Percentiles rank a stretch among this genome's conserved stretches.
phyloP scores from a whole-genome alignment of 495 filamentous ascomycete species.

The Polyplosphaeria fusca region DNA sequence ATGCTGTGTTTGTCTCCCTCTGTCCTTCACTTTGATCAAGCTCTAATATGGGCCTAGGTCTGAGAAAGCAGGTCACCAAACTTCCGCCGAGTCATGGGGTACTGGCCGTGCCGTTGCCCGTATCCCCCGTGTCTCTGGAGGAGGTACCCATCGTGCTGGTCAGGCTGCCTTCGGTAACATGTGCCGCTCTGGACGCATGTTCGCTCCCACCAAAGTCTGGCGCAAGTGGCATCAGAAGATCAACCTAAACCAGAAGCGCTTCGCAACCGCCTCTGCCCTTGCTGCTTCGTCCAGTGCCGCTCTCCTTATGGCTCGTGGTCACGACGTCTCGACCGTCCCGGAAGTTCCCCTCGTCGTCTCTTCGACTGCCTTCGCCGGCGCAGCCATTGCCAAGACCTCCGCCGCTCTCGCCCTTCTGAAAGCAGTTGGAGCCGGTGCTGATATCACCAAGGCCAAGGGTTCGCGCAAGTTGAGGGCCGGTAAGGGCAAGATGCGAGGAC shows the following conservation, averaged over 20 bases:
- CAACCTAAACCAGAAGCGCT: constrained; percentile 97
- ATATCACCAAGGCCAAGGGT: constrained; percentile 88
- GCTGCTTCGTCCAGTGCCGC: constrained; percentile 92
- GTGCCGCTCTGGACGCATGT: constrained; percentile 99
- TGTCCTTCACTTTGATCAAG: background rate
- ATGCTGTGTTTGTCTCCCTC: constrained; percentile 66
- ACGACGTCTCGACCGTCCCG: constrained; percentile 85
- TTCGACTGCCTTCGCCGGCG: constrained; percentile 76
- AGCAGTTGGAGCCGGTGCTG: constrained; percentile 81
- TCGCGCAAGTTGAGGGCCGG: constrained; percentile 93
- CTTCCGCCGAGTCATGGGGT: constrained; percentile 99
- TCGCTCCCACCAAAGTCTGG: constrained; percentile 99
- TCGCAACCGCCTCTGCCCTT: constrained; percentile 93
- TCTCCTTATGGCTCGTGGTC: constrained; percentile 92
- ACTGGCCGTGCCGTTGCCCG: constrained; percentile 99
- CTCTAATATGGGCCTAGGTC: constrained; percentile 35
- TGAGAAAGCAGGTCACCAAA: constrained; percentile 99
- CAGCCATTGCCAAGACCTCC: constrained; percentile 80
- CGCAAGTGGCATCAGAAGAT: constrained; percentile 99
- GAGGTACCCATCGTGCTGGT: constrained; percentile 99
- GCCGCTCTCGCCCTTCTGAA: constrained; percentile 81
- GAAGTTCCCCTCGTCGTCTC: constrained; percentile 96
- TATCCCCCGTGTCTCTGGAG: constrained; percentile 99
- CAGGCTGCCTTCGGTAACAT: constrained; percentile 99
- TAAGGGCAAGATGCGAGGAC: constrained; percentile 95